Conservation (phyloP, 2,329 filamentous ascomycete species). For the Hypoxylon sp. region DNA sequence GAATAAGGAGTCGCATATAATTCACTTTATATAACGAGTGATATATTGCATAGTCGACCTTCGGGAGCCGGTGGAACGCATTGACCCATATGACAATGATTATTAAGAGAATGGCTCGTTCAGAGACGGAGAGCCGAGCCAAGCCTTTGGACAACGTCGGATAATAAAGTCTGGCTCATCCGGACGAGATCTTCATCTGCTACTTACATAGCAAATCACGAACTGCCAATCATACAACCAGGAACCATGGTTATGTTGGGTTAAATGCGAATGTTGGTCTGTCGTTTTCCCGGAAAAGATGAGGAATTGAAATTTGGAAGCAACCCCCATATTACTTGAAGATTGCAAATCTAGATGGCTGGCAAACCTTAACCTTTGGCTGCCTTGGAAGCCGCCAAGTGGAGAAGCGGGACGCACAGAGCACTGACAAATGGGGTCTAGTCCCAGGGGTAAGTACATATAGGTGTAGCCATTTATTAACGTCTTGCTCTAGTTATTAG, state of each 20-base stretch:
- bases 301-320: constrained; percentile 9
- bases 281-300: background rate
- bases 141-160: constrained; percentile 8
- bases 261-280: constrained; percentile 9
- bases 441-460: constrained; percentile 14
- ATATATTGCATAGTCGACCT: constrained; percentile 16
- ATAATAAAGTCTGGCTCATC: constrained; percentile 19
- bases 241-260: constrained; percentile 16
- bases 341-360: constrained; percentile 2
- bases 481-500: no score
- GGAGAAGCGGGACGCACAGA: constrained; percentile 11
- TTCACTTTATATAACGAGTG: constrained; percentile 5
- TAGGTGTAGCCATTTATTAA: no score
- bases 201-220: constrained; percentile 18
- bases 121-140: constrained; percentile 7
- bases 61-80: constrained; percentile 14
- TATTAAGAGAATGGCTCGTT: background rate
- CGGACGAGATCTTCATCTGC: constrained; percentile 20
- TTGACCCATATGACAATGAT: constrained; percentile 13
- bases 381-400: background rate
- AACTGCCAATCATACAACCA: constrained; percentile 29
- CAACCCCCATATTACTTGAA: background rate
- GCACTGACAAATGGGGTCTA: background rate
- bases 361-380: background rate
- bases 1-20: background rate